Evolutionary conservation across 2,329 filamentous ascomycete genomes (phyloP), one percentile per base, ranked within the genome.

Genomic region (Tolypocladium cylindrosporum): DNA sequence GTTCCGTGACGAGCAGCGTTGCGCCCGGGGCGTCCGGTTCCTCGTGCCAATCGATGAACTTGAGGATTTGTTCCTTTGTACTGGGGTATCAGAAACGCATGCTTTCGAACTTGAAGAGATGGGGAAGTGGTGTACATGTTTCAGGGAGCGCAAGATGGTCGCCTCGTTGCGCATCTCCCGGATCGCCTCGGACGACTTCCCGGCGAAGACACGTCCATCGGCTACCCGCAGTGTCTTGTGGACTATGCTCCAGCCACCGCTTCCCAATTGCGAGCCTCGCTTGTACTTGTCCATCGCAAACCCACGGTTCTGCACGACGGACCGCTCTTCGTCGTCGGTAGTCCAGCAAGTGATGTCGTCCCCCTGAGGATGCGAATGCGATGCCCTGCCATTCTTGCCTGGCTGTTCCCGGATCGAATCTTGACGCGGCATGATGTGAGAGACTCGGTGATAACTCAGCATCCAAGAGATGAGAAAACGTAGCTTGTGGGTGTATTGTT

Each of bases 1-100:
- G 63, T 55, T 72, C 70, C 27, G 67, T 70, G 9, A 72, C 58
- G 4, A 72, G 64, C 16, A 72, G 52, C 8, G 64, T 64, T 3
- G 62, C 62, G 1, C 54, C 57, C 2, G 60, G 58, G 1, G 54
- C 53, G 7, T n/a, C 48, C 3, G 19, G 11, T 16, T 69, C 62
- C 54, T 71, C 63, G 55, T 66, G 61, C 55, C 63, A 66, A 27
- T 68, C 67, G 31, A 68, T 43, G 54, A 67, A 67, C 55, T 66
- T 64, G 41, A 72, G 57, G 16, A 72, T 64, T 31, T 69, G 63
- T 0, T 63, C 56, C 70, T 71, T 11, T 7, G 40, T n/a, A 8
- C 1, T 11, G 9, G 8, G 10, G 37, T n/a, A 39, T 54, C 19
- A 40, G 10, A 11, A 54, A 42, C 13, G 19, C 36, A 14, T 4